These are phyloP conservation scores for Aristolochia californica DNA, from an alignment of 164 flowering plant genomes.

Conservation along the genomic window DNA sequence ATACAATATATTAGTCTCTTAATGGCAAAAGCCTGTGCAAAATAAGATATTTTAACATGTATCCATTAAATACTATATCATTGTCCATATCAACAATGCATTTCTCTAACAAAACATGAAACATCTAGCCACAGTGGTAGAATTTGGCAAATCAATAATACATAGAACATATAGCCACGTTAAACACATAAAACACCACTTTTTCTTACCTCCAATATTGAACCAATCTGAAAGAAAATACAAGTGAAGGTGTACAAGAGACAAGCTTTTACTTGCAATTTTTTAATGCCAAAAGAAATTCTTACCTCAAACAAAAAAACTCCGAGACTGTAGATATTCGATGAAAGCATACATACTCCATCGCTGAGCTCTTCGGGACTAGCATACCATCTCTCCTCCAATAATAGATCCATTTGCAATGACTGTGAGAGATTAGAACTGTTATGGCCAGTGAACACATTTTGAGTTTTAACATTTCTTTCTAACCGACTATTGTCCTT, in stretches of 20 bases:
- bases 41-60: no score
- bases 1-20: no score
- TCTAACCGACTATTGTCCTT: constrained; percentile 6
- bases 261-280: not conserved
- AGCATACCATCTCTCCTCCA: constrained; percentile 81
- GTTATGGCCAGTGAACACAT: constrained; percentile 5
- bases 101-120: no score
- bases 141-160: no score
- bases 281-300: not conserved
- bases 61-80: no score
- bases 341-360: constrained; percentile 32
- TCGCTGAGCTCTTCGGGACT: constrained; percentile 59
- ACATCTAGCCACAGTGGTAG: no score
- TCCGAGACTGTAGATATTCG: constrained; percentile 82
- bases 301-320: constrained; percentile 91
- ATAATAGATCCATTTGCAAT: constrained; percentile 17
- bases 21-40: no score
- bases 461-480: constrained; percentile 11
- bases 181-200: no score
- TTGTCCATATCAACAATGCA: no score
- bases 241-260: not conserved
- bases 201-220: no score
- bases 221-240: not conserved
- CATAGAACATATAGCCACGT: not conserved
- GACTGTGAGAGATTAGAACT: constrained; percentile 11